Conservation (phyloP, 192 early-diverging fungal species). For the Chytriomyces sp. region DNA sequence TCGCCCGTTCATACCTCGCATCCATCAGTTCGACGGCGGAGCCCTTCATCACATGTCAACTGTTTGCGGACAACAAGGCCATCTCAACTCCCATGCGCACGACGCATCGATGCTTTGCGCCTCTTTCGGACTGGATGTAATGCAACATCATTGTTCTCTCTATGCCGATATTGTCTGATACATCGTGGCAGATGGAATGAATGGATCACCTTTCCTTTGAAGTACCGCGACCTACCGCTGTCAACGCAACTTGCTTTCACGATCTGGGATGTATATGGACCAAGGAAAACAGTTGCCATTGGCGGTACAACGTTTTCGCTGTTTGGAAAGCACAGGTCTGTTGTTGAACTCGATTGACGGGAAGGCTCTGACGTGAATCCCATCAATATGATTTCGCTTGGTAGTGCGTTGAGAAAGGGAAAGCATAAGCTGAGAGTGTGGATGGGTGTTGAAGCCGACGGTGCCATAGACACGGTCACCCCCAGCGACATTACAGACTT, state of each 20-base stretch:
- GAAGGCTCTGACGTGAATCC: neutral
- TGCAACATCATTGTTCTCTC: neutral
- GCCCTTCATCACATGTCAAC: slow-evolving; percentile 66
- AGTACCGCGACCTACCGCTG: slow-evolving; percentile 80
- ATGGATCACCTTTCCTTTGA: slow-evolving; percentile 88
- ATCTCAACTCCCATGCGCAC: slow-evolving; percentile 68
- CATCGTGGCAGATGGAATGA: slow-evolving; percentile 79
- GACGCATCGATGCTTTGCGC: slow-evolving; percentile 61
- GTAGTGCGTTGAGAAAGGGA: slow-evolving; percentile 81
- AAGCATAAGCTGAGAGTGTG: slow-evolving; percentile 77
- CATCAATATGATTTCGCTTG: neutral
- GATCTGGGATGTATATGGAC: slow-evolving; percentile 79
- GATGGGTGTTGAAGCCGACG: slow-evolving; percentile 70
- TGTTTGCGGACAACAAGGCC: slow-evolving; percentile 71
- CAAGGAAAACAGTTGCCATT: slow-evolving; percentile 70
- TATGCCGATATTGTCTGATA: neutral
- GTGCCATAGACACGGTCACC: slow-evolving; percentile 52
- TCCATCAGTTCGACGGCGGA: slow-evolving; percentile 51
- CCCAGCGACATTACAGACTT: slow-evolving; percentile 55
- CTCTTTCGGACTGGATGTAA: slow-evolving; percentile 38
- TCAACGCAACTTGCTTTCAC: slow-evolving; percentile 71
- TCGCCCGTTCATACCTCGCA: neutral
- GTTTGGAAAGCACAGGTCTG: slow-evolving; percentile 80
- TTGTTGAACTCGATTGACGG: neutral
- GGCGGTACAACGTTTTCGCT: slow-evolving; percentile 78